These are phyloP conservation scores for Halteria grandinella DNA, from an alignment of 73 alveolate species.

Conservation along the genomic window DNA sequence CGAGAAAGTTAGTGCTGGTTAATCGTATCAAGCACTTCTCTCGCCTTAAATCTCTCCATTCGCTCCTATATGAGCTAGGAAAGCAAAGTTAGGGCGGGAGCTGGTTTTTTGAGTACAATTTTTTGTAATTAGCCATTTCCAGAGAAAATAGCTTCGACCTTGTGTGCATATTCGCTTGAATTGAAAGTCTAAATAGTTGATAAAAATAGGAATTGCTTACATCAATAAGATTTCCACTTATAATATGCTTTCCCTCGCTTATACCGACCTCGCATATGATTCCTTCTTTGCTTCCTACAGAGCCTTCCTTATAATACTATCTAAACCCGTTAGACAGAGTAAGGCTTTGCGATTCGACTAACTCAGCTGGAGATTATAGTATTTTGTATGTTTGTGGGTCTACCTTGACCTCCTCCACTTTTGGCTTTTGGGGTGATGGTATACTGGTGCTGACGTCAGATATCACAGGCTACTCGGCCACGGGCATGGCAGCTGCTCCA, in stretches of 20 bases:
- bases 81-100: not conserved
- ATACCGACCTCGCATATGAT: not conserved
- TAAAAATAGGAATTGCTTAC: not conserved
- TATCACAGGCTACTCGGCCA: no score
- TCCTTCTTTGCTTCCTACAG: not conserved
- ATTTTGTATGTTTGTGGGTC: no score
- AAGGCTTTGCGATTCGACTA: no score
- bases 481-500: no score
- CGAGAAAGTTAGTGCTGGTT: not conserved
- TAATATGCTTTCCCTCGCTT: not conserved
- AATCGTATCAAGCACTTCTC: not conserved
- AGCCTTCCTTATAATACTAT: not conserved
- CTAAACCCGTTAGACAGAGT: no score
- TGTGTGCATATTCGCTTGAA: not conserved
- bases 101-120: not conserved
- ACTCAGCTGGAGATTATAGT: no score
- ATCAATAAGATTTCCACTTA: slow-evolving; percentile 2
- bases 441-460: no score
- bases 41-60: not conserved
- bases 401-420: no score
- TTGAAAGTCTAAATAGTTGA: not conserved
- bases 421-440: no score
- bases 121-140: not conserved
- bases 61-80: not conserved
- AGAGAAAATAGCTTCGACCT: not conserved